Conservation (phyloP, 2,329 filamentous ascomycete genomes). For the Graphiopsis chlorocephala region DNA sequence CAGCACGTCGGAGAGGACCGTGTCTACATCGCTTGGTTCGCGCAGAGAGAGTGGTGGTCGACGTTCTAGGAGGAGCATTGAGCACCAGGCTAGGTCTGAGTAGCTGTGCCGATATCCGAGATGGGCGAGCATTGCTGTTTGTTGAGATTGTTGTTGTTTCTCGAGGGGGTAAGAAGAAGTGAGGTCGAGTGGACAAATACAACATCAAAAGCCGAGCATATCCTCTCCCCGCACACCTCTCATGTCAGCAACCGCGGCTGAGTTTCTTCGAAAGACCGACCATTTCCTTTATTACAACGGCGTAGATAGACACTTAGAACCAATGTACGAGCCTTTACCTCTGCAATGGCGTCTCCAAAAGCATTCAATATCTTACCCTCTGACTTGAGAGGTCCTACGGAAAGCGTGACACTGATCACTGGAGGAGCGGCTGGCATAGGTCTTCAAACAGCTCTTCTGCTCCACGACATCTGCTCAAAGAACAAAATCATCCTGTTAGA, state of each 20-base stretch:
- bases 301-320: background rate
- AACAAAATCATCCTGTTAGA: conserved; percentile 33
- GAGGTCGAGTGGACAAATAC: background rate
- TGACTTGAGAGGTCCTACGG: conserved; percentile 25
- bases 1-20: background rate
- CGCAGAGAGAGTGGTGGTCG: background rate
- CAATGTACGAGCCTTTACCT: background rate
- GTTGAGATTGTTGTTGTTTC: background rate
- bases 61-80: background rate
- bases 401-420: conserved; percentile 32
- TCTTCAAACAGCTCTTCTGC: conserved; percentile 31
- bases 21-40: background rate
- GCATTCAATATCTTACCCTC: conserved; percentile 26
- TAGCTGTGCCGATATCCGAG: background rate
- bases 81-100: background rate
- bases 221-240: conserved; percentile 5
- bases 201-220: background rate
- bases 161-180: background rate
- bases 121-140: background rate
- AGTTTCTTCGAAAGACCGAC: background rate
- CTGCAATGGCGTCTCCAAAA: conserved; percentile 27
- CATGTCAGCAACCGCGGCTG: conserved; percentile 10
- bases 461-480: conserved; percentile 26
- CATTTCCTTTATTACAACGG: background rate
- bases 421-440: conserved; percentile 32